Base-by-base conservation (phyloP, 2,329 filamentous ascomycete genomes). In the Peltaster fructicola region DNA sequence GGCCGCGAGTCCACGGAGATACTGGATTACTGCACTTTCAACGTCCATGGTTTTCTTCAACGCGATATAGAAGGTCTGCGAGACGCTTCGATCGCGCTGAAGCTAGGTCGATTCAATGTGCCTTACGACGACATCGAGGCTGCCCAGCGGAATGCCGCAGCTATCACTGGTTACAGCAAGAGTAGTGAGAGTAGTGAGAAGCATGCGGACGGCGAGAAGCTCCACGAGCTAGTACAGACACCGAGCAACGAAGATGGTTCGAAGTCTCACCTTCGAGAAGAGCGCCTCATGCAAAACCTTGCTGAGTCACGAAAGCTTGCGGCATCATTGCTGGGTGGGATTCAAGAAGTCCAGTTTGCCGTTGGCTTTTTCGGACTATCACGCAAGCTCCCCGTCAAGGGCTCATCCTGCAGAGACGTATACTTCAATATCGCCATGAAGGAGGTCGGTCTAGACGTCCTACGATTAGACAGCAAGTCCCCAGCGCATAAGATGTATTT, bases 401-500 rank as follows among this genome's bases (percentile, higher is more conserved):
- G 72, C 33, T 63, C 73, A 3, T 62, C 63, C 3, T 69, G 73
- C 14, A 61, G 65, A n/a, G 73, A 80, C 3, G 65, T 92, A 6
- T 70, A 77, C 31, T 61, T 93, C 32, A 92, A 85, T 43, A 66
- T 84, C 21, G 82, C 85, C 5, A 91, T 92, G 67, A 95, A 98
- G 49, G 90, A 98, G 48, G 71, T 98, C 20, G 85, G 85, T 31
- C 67, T 98, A 45, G 88, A 98, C 45, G 59, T 98, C 19, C 75
- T 95, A 46, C 73, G 85, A 12, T 65, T 98, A 27, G 85, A 98
- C 47, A 75, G 80, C 20, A 85, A 80, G 41, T 92, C 84, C 9
- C 82, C 88, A 1, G 82, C 85, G 0, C 88, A 98, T 59, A 73
- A 88, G 34, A 98, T 95, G 88, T 95, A 98, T 52, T 98, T 98